phyloP scores from a whole-genome alignment of 2,329 filamentous ascomycete species.

The Pseudogymnoascus sp. region DNA sequence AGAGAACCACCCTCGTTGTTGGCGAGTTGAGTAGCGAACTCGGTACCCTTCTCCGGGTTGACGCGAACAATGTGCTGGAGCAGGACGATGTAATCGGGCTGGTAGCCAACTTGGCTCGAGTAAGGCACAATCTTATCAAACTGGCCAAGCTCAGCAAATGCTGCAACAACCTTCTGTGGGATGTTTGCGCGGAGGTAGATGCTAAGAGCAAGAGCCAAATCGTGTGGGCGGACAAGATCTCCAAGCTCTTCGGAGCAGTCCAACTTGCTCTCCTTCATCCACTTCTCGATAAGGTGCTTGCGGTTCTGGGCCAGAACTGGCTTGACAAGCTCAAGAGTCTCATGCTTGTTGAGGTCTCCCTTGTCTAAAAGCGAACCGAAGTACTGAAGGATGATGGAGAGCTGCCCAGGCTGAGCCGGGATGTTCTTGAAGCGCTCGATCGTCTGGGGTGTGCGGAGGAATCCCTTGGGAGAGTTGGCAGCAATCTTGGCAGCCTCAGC shows the following conservation, averaged over 20 bases:
- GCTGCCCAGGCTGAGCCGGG: conserved; percentile 71
- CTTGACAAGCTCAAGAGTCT: conserved; percentile 87
- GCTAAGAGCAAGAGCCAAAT: conserved; percentile 75
- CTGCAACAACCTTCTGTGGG: conserved; percentile 88
- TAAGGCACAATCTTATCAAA: conserved; percentile 97
- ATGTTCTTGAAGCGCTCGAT: conserved; percentile 93
- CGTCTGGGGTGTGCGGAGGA: conserved; percentile 87
- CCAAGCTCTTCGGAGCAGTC: conserved; percentile 94
- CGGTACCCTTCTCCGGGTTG: conserved; percentile 87
- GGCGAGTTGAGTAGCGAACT: conserved; percentile 88
- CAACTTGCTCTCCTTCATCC: conserved; percentile 93
- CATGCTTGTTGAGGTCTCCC: conserved; percentile 83
- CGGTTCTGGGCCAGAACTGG: conserved; percentile 89
- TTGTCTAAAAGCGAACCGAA: conserved; percentile 97
- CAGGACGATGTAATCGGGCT: conserved; percentile 89
- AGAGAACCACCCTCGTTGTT: conserved; percentile 82
- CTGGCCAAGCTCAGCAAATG: conserved; percentile 89
- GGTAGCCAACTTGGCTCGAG: conserved; percentile 74
- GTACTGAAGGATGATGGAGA: conserved; percentile 93
- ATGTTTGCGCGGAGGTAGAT: conserved; percentile 90
- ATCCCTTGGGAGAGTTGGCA: conserved; percentile 91
- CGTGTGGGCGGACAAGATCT: conserved; percentile 85
- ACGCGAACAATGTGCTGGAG: conserved; percentile 87
- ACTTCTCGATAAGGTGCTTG: conserved; percentile 95
- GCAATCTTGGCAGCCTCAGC: conserved; percentile 89